Conservation (phyloP, 1,139 yeast genomes). For the Taiozyma onychis region DNA sequence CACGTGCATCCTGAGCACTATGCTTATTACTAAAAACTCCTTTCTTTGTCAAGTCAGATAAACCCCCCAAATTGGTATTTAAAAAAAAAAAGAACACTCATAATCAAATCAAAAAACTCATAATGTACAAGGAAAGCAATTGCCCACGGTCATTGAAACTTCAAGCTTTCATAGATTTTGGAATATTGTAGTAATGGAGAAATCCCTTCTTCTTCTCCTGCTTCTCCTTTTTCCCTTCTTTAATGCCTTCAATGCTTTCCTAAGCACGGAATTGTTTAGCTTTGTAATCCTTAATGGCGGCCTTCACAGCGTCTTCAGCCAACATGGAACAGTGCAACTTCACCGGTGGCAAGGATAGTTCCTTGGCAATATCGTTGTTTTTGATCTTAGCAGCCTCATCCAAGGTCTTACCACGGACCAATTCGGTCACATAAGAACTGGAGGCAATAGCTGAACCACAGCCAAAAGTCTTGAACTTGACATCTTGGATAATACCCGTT, state of each 20-base stretch:
- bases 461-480: conserved; percentile 96
- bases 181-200: background rate
- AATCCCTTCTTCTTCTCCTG: background rate
- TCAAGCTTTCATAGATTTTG: background rate
- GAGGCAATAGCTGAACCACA: conserved; percentile 98
- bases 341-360: conserved; percentile 91
- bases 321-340: conserved; percentile 97
- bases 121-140: background rate
- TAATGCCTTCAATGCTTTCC: background rate
- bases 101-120: background rate
- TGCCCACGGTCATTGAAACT: background rate
- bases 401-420: conserved; percentile 89
- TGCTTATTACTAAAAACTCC: background rate
- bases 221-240: too few relatives aligned
- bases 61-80: background rate
- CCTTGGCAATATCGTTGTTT: conserved; percentile 89
- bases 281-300: conserved; percentile 92
- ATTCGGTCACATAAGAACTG: conserved; percentile 88
- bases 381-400: conserved; percentile 92
- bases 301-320: conserved; percentile 97
- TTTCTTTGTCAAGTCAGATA: background rate
- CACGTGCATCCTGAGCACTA: background rate
- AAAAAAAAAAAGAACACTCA: background rate
- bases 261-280: conserved; percentile 42
- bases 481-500: conserved; percentile 88